Percentiles rank a stretch among this genome's conserved stretches.
These are phyloP conservation scores for Suillus decipiens DNA, from an alignment of 768 basidiomycete species.

Conservation along the genomic window DNA sequence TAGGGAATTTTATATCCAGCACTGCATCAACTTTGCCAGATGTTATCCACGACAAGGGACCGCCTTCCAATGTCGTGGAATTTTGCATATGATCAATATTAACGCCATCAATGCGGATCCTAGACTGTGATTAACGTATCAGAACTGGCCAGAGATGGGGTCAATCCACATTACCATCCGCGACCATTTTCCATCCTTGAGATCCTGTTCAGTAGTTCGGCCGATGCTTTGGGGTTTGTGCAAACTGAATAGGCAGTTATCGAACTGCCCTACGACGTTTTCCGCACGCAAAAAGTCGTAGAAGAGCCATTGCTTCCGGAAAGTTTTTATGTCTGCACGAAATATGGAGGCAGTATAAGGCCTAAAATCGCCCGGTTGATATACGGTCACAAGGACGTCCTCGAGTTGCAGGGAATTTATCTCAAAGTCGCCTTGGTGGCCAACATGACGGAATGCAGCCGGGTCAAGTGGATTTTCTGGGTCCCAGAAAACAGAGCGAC, in stretches of 20 bases:
- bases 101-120: slow-evolving; percentile 95
- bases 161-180: slow-evolving; percentile 70
- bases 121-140: slow-evolving; percentile 55
- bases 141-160: background rate
- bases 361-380: slow-evolving; percentile 91
- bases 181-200: slow-evolving; percentile 81
- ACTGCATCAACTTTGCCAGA: slow-evolving; percentile 97
- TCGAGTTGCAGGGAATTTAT: slow-evolving; percentile 88
- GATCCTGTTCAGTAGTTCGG: slow-evolving; percentile 81
- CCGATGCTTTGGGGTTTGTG: slow-evolving; percentile 97
- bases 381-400: slow-evolving; percentile 91
- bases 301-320: slow-evolving; percentile 94
- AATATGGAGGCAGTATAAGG: slow-evolving; percentile 94
- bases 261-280: slow-evolving; percentile 95
- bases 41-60: slow-evolving; percentile 94
- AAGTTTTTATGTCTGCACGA: slow-evolving; percentile 79
- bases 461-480: slow-evolving; percentile 80
- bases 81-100: slow-evolving; percentile 94
- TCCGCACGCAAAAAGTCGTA: slow-evolving; percentile 92
- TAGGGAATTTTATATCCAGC: slow-evolving; percentile 96
- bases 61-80: slow-evolving; percentile 73
- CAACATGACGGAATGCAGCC: slow-evolving; percentile 73
- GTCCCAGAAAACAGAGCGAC: slow-evolving; percentile 85
- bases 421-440: slow-evolving; percentile 85
- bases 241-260: slow-evolving; percentile 95